phyloP scores from a whole-genome alignment of 805 yeast genomes.

The Wickerhamiella dianesei region DNA sequence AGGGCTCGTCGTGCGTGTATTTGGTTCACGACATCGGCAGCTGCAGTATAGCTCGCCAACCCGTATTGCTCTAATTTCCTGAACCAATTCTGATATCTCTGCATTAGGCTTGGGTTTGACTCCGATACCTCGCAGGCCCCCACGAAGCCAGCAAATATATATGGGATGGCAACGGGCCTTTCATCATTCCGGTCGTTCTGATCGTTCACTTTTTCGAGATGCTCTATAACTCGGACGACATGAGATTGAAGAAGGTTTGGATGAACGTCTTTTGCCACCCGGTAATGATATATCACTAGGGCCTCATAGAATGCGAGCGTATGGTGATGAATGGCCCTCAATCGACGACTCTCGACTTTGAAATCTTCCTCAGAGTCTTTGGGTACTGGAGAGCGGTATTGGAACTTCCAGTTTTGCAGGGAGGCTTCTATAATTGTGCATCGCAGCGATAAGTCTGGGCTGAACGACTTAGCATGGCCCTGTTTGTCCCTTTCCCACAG shows the following conservation, averaged over 20 bases:
- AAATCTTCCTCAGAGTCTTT: background rate
- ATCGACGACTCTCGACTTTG: background rate
- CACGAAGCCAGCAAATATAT: background rate
- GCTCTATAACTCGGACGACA: background rate
- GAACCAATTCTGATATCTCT: background rate
- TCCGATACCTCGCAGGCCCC: background rate
- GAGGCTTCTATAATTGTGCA: background rate
- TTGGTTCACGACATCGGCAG: background rate
- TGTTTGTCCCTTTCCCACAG: background rate
- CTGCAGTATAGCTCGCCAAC: background rate
- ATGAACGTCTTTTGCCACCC: background rate
- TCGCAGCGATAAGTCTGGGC: background rate
- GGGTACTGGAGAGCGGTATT: background rate
- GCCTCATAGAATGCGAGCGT: constrained; percentile 1
- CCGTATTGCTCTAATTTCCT: background rate
- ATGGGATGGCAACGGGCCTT: background rate
- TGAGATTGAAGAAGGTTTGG: background rate
- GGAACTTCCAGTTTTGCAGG: background rate
- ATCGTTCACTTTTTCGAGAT: background rate
- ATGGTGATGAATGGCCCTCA: background rate
- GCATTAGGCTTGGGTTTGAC: background rate
- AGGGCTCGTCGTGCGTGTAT: background rate
- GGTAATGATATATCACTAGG: background rate
- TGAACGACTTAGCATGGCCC: background rate
- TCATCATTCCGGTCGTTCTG: background rate